Conservation (phyloP, 2,329 filamentous ascomycete species). For the Hypoxylon sp. region DNA sequence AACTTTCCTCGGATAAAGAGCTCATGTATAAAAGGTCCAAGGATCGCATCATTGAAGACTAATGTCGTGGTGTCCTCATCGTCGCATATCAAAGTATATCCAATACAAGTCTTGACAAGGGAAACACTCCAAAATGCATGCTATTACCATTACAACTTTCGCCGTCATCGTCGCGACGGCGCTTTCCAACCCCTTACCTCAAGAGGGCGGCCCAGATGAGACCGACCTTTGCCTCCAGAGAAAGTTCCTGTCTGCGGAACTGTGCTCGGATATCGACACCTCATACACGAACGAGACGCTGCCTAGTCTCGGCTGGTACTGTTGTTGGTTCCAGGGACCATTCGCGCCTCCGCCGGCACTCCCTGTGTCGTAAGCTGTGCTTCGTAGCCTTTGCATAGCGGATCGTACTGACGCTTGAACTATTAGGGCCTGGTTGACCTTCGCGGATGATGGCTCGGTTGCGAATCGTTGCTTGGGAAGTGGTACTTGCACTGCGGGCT, state of each 20-base stretch:
- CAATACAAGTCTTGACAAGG: not conserved
- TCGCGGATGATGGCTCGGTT: slow-evolving; percentile 33
- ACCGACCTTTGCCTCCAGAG: slow-evolving; percentile 32
- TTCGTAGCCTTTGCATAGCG: not conserved
- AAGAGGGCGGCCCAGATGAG: slow-evolving; percentile 18
- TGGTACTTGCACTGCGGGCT: slow-evolving; percentile 16
- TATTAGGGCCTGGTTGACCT: slow-evolving; percentile 33
- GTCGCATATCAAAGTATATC: not conserved
- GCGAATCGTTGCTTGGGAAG: slow-evolving; percentile 25
- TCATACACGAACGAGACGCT: slow-evolving; percentile 32
- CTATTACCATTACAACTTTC: slow-evolving; percentile 15
- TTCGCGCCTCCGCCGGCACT: slow-evolving; percentile 28
- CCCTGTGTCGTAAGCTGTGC: slow-evolving; percentile 29
- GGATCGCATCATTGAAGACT: too few relatives aligned
- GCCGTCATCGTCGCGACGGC: slow-evolving; percentile 11
- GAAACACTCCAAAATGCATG: slow-evolving; percentile 20
- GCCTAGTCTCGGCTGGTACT: slow-evolving; percentile 31
- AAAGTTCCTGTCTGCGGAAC: slow-evolving; percentile 18
- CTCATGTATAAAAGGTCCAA: slow-evolving; percentile 32
- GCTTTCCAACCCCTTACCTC: slow-evolving; percentile 15
- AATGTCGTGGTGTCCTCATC: too few relatives aligned
- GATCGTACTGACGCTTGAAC: slow-evolving; percentile 5
- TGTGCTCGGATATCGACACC: slow-evolving; percentile 27
- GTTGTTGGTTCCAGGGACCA: slow-evolving; percentile 34
- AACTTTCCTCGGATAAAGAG: not conserved